Conservation (phyloP, 1,284 basidiomycete genomes). For the Marasmius sp. region DNA sequence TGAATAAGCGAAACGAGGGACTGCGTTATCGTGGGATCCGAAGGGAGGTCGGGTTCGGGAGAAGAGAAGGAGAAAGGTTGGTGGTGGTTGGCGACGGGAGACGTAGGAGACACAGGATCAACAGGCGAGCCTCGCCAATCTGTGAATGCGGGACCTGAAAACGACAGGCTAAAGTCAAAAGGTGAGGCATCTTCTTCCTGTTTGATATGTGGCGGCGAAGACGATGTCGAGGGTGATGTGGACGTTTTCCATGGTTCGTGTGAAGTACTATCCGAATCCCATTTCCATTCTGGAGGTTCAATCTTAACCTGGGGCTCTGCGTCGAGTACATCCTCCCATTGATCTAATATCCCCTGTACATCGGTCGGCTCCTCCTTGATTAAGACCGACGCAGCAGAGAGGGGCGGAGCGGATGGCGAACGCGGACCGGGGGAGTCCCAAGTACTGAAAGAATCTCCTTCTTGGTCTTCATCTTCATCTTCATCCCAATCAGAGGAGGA, state of each 20-base stretch:
- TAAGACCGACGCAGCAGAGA: slow-evolving; percentile 31
- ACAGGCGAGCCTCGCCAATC: slow-evolving; percentile 4
- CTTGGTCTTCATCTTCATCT: slow-evolving; percentile 33
- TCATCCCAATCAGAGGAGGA: slow-evolving; percentile 26
- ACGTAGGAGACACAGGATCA: slow-evolving; percentile 19
- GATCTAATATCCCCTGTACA: slow-evolving; percentile 59
- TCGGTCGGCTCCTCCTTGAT: slow-evolving; percentile 64
- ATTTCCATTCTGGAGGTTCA: slow-evolving; percentile 8
- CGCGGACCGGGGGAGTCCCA: slow-evolving; percentile 61
- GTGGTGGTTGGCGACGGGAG: not conserved
- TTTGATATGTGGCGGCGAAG: slow-evolving; percentile 31
- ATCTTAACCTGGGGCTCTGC: not conserved
- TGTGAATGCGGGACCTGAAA: slow-evolving; percentile 10
- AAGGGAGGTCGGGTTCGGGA: not conserved
- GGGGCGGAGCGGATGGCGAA: slow-evolving; percentile 49
- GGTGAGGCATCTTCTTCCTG: slow-evolving; percentile 44
- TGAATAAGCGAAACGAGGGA: slow-evolving; percentile 34
- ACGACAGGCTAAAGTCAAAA: slow-evolving; percentile 16
- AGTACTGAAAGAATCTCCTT: slow-evolving; percentile 27
- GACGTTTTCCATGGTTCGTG: not conserved
- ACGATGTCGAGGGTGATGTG: slow-evolving; percentile 9
- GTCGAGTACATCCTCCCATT: slow-evolving; percentile 52
- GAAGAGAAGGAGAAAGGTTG: not conserved
- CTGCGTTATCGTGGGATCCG: slow-evolving; percentile 17
- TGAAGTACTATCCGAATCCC: slow-evolving; percentile 12